Evolutionary conservation across 208 protist genomes (phyloP), one percentile per base, ranked within the genome.

Genomic region (Acanthamoeba triangularis): DNA sequence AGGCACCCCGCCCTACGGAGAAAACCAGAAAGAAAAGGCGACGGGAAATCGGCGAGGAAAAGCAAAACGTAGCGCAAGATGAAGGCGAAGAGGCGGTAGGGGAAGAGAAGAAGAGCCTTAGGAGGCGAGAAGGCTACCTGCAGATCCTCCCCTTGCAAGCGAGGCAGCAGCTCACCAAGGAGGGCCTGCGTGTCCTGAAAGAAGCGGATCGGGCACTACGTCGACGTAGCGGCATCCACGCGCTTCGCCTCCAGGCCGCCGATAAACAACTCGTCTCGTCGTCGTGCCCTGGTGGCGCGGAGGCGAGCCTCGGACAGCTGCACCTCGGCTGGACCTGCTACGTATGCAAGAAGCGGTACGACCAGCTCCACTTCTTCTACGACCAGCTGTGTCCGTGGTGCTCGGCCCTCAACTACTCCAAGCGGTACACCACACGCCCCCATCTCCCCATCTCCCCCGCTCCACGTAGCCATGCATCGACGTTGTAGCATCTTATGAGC

Each of bases 301-400:
- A 74, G 14, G 33, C 65, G 65, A 80, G 14, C 18, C 72, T 80
- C 35, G 72, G 72, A 13, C 30, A n/a, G 37, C n/a, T 80, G 72
- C 72, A 80, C 37, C 72, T 80, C 72, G 72, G 72, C 11, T 80
- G 30, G 35, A 80, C 72, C 33, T 80, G 72, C 72, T 80, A 80
- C 72, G 72, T 80, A 5, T 80, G 72, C 72, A 80, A 80, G 72
- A 80, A 80, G 72, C 72, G 72, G 72, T 80, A 80, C 72, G 16
- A 80, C 30, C 23, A 80, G 35, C 30, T 80, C 72, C 72, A 80
- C 72, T 37, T 80, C 72, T 99, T 99, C 96, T 99, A 99, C 98
- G 98, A 99, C 97, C 98, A 97, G 96, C 97, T 99, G 96, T 99
- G 99, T 96, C 98, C 99, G 65, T 94, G 98, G 54, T 99, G 99